Conservation (phyloP, 2,329 filamentous ascomycete species). For the Sclerotinia sclerotiorum region DNA sequence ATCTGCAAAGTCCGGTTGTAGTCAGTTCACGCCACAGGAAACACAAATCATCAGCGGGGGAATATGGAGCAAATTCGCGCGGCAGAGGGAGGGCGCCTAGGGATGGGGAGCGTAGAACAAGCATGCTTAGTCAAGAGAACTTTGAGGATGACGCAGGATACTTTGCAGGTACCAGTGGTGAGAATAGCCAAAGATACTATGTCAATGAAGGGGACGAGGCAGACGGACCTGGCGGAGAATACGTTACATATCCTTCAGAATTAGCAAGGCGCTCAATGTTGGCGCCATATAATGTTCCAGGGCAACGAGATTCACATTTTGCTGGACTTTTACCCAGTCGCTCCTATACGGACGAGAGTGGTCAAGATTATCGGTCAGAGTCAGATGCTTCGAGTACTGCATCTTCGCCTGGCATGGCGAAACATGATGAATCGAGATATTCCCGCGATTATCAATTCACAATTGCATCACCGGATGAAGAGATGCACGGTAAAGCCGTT, state of each 20-base stretch:
- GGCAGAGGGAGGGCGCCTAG: conserved; percentile 51
- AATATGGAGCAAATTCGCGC: conserved; percentile 43
- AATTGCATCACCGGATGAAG: conserved; percentile 91
- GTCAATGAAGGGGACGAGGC: conserved; percentile 67
- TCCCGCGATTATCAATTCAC: conserved; percentile 93
- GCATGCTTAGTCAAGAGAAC: conserved; percentile 49
- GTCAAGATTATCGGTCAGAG: conserved; percentile 46
- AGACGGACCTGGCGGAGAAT: conserved; percentile 76
- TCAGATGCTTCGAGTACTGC: conserved; percentile 59
- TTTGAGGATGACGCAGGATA: conserved; percentile 64
- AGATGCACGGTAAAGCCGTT: conserved; percentile 95
- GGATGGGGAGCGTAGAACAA: conserved; percentile 44
- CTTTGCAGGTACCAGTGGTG: conserved; percentile 64
- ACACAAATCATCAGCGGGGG: conserved; percentile 68
- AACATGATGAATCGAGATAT: conserved; percentile 74
- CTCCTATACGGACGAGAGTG: conserved; percentile 43
- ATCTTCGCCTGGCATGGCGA: conserved; percentile 58
- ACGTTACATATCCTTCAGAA: conserved; percentile 72
- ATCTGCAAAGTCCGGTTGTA: conserved; percentile 84
- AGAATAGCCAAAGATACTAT: conserved; percentile 75
- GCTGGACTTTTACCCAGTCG: conserved; percentile 46
- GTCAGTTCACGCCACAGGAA: conserved; percentile 83
- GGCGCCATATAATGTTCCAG: conserved; percentile 47
- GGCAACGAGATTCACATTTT: conserved; percentile 55
- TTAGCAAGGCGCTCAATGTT: conserved; percentile 57